phyloP scores from a whole-genome alignment of 805 yeast species.

The Wickerhamomyces sydowiorum region DNA sequence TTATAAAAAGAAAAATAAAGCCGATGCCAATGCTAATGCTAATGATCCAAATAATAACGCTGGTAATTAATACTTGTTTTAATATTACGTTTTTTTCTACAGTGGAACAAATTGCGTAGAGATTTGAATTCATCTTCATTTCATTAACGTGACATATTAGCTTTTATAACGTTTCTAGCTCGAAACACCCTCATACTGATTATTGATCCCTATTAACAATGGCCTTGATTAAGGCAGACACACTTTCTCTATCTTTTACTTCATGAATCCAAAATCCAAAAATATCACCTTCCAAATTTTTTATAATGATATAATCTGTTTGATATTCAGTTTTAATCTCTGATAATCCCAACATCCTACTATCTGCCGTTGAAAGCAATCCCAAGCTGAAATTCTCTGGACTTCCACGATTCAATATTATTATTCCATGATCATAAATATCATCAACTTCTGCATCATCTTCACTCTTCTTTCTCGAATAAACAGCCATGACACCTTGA shows the following conservation, averaged over 20 bases:
- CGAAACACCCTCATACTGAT: no score
- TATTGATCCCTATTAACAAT: slow-evolving; percentile 6
- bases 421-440: slow-evolving; percentile 57
- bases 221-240: slow-evolving; percentile 39
- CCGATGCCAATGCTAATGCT: neutral
- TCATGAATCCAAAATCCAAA: slow-evolving; percentile 78
- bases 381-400: slow-evolving; percentile 74
- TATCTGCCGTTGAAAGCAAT: slow-evolving; percentile 48
- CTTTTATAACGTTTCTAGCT: no score
- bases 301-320: slow-evolving; percentile 65
- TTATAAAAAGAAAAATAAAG: slow-evolving; percentile 22
- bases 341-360: slow-evolving; percentile 29
- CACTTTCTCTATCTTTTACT: slow-evolving; percentile 55
- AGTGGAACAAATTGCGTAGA: no score
- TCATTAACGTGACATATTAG: no score
- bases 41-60: neutral
- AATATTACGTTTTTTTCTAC: no score
- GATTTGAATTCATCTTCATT: no score
- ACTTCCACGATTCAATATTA: slow-evolving; percentile 59
- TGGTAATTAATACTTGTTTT: no score
- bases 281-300: slow-evolving; percentile 61
- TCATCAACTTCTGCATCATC: slow-evolving; percentile 27
- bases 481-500: slow-evolving; percentile 66
- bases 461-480: slow-evolving; percentile 33
- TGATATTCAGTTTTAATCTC: slow-evolving; percentile 63